Evolutionary conservation across 78 protist genomes (phyloP).

Genomic region (slime mould (Dictyostelium discoideum)): DNA sequence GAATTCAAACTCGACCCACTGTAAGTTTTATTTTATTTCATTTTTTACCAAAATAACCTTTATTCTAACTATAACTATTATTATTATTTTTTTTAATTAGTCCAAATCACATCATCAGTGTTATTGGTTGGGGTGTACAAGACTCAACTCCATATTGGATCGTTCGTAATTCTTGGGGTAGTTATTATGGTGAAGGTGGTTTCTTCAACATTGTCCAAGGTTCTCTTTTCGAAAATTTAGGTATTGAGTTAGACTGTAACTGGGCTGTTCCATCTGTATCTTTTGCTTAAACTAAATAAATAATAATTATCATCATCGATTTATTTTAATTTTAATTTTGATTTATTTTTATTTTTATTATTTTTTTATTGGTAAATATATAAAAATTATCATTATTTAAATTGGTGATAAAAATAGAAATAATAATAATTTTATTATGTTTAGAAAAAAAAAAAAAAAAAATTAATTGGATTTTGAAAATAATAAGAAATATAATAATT

Average conservation of each 20-base stretch:
- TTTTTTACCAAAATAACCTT: not conserved
- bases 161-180: slow-evolving; percentile 48
- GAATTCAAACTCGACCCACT: slow-evolving; percentile 33
- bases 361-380: no score
- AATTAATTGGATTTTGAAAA: no score
- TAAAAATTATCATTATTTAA: no score
- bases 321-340: not conserved
- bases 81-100: not conserved
- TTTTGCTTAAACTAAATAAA: not conserved
- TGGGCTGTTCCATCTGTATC: slow-evolving; percentile 35
- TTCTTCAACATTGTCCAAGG: slow-evolving; percentile 86
- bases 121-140: slow-evolving; percentile 88
- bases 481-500: no score
- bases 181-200: slow-evolving; percentile 89
- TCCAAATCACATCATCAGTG: slow-evolving; percentile 76
- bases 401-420: no score
- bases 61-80: not conserved
- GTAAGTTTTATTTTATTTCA: not conserved
- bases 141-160: slow-evolving; percentile 61
- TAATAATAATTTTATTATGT: no score
- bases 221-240: slow-evolving; percentile 44
- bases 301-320: not conserved
- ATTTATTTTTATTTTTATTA: no score
- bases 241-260: slow-evolving; percentile 50
- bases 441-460: no score